Conservation (phyloP, 345 rosid species). For the Gossypium raimondii region DNA sequence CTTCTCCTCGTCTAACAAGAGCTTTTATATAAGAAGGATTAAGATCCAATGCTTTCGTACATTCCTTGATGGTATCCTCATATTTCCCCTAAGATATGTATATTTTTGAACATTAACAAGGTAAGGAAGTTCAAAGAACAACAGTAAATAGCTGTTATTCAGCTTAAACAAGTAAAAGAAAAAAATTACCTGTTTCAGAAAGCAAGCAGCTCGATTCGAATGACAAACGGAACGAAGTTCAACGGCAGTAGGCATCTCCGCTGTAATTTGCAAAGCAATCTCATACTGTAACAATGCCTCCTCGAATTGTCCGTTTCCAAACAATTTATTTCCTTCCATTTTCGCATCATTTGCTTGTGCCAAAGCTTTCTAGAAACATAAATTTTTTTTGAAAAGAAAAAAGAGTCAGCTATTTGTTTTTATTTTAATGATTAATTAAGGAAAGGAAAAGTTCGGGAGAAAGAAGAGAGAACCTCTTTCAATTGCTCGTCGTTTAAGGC, state of each 20-base stretch:
- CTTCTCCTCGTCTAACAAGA: conserved; percentile 74
- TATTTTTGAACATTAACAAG: neutral
- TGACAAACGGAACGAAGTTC: conserved; percentile 76
- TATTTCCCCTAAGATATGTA: conserved; percentile 43
- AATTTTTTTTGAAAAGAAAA: neutral
- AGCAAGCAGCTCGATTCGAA: conserved; percentile 74
- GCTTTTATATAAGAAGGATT: conserved; percentile 78
- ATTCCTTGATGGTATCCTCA: conserved; percentile 78
- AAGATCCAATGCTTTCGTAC: conserved; percentile 74
- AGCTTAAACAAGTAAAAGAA: no score
- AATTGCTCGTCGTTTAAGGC: conserved; percentile 29
- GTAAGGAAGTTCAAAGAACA: neutral
- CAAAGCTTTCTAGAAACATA: conserved; percentile 40
- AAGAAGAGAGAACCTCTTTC: conserved; percentile 32
- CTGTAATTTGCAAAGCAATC: conserved; percentile 48
- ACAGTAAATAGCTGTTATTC: neutral
- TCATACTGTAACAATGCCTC: conserved; percentile 75
- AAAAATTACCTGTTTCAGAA: conserved; percentile 60
- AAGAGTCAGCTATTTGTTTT: neutral
- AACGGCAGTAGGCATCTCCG: conserved; percentile 33
- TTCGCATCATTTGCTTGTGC: conserved; percentile 65
- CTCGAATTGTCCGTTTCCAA: conserved; percentile 58
- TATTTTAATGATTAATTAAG: neutral
- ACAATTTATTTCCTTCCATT: conserved; percentile 70
- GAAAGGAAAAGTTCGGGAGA: neutral